Evolutionary conservation across 768 basidiomycete species (phyloP).

Genomic region (Panus rudis): DNA sequence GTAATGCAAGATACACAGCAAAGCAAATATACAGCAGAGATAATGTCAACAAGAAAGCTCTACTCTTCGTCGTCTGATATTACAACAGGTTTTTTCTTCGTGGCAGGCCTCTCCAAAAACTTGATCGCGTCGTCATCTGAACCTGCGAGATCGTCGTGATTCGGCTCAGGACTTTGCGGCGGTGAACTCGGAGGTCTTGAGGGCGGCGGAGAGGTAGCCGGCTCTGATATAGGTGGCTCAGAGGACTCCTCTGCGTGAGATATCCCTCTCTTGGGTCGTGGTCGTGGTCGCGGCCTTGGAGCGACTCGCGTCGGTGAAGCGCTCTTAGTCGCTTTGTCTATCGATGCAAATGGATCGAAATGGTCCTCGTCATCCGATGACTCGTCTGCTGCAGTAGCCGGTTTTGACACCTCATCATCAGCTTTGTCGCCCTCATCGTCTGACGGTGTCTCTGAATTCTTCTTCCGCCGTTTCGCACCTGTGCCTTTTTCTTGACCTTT

Average conservation of each 20-base stretch:
- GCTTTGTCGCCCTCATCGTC: constrained; percentile 13
- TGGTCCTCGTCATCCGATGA: constrained; percentile 23
- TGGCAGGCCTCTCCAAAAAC: constrained; percentile 6
- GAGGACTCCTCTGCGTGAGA: background rate
- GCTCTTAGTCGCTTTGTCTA: constrained; percentile 12
- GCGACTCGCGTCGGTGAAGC: constrained; percentile 11
- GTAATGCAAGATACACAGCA: too few species aligned
- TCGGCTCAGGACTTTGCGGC: background rate
- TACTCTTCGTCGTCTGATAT: constrained; percentile 34
- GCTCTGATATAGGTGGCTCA: background rate
- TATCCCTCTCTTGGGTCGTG: constrained; percentile 27
- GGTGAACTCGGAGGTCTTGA: background rate
- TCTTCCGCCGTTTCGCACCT: constrained; percentile 26
- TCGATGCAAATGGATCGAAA: constrained; percentile 15
- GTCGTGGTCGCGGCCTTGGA: constrained; percentile 13
- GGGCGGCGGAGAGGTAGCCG: background rate
- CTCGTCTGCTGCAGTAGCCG: constrained; percentile 9
- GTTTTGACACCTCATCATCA: constrained; percentile 1
- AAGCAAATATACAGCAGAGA: background rate
- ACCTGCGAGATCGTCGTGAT: constrained; percentile 16
- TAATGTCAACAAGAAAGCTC: background rate
- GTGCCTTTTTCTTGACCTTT: constrained; percentile 34
- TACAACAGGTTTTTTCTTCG: constrained; percentile 25
- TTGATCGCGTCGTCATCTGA: constrained; percentile 14
- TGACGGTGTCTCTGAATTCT: constrained; percentile 12